Conservation (phyloP, 2,329 filamentous ascomycete species). For the Neonectria ditissima region DNA sequence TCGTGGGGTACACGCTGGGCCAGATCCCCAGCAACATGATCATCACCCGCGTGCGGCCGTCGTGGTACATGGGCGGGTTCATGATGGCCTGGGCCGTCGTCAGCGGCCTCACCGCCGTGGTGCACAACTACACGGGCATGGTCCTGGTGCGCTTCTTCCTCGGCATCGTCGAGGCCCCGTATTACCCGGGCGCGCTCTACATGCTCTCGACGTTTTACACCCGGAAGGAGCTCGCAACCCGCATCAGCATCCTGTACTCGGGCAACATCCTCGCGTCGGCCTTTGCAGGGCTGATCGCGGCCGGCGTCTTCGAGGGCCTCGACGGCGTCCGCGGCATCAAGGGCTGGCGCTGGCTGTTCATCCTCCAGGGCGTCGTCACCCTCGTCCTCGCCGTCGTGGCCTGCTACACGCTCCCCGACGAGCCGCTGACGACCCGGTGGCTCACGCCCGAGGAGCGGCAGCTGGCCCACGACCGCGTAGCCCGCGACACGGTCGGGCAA, state of each 20-base stretch:
- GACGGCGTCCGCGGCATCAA: slow-evolving; percentile 35
- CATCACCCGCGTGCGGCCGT: slow-evolving; percentile 54
- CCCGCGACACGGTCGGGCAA: slow-evolving; percentile 58
- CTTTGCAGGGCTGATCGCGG: slow-evolving; percentile 57
- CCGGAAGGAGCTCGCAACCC: slow-evolving; percentile 55
- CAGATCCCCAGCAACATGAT: slow-evolving; percentile 53
- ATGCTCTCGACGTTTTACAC: slow-evolving; percentile 66
- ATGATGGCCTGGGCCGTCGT: slow-evolving; percentile 61
- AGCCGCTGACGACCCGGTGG: slow-evolving; percentile 55
- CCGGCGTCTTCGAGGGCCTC: slow-evolving; percentile 50
- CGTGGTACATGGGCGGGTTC: slow-evolving; percentile 54
- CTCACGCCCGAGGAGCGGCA: slow-evolving; percentile 57
- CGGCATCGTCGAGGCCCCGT: slow-evolving; percentile 54
- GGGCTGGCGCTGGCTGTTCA: slow-evolving; percentile 62
- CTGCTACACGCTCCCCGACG: slow-evolving; percentile 47
- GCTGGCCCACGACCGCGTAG: slow-evolving; percentile 53
- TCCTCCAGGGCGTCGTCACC: slow-evolving; percentile 66
- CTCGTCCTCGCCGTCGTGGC: slow-evolving; percentile 36
- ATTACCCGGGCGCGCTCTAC: slow-evolving; percentile 48
- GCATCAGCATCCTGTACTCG: slow-evolving; percentile 58
- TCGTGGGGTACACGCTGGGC: slow-evolving; percentile 46
- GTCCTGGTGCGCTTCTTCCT: slow-evolving; percentile 57
- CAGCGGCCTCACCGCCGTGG: slow-evolving; percentile 57
- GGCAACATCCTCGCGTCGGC: slow-evolving; percentile 47
- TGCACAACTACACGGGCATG: slow-evolving; percentile 59